Percentiles rank a stretch among this genome's conserved stretches.
phyloP scores from a whole-genome alignment of 331 rosid genomes.

The Rosa hybrid region DNA sequence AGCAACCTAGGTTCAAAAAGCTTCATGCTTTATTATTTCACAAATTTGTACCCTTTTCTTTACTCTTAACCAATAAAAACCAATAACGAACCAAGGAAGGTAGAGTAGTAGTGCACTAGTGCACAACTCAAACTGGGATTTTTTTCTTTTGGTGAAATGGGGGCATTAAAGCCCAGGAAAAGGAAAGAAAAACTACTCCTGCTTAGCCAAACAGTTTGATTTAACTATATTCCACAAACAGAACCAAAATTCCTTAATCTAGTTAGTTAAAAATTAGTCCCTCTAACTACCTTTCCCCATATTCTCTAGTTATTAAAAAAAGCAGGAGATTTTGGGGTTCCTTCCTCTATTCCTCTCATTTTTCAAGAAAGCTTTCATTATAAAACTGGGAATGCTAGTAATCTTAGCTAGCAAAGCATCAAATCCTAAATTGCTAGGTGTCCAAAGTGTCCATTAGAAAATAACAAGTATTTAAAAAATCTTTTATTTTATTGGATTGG shows the following conservation, averaged over 20 bases:
- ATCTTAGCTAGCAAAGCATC: constrained; percentile 36
- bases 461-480: background rate
- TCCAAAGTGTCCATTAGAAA: constrained; percentile 6
- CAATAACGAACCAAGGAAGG: background rate
- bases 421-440: constrained; percentile 36
- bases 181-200: too few species aligned
- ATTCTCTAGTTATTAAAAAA: background rate
- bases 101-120: too few species aligned
- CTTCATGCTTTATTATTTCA: background rate
- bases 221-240: background rate
- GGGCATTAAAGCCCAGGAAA: too few species aligned
- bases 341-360: background rate
- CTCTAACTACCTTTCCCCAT: background rate
- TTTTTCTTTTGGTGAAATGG: too few species aligned
- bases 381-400: background rate
- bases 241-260: background rate
- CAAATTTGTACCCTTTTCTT: background rate
- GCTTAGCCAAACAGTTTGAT: background rate
- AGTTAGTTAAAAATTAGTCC: background rate
- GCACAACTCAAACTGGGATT: background rate
- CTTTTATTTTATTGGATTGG: background rate
- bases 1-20: background rate
- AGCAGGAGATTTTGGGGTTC: background rate
- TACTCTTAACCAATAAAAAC: background rate
- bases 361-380: background rate